Base-by-base conservation (phyloP, 2,329 filamentous ascomycete species). In the Orbilia blumenaviensis region DNA sequence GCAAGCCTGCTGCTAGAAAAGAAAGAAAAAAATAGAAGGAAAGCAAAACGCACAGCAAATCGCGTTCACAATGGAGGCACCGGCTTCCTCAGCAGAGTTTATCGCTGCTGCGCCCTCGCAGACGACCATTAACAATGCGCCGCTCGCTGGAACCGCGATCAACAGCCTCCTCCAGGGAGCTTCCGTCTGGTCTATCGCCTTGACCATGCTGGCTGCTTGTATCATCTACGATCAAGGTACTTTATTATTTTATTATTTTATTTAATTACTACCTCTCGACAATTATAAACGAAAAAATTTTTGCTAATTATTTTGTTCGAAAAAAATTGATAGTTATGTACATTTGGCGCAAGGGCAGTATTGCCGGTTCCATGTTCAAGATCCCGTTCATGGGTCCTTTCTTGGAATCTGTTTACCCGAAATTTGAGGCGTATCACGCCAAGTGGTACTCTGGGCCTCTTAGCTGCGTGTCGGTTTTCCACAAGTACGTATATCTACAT, bases 381-480 rank as follows among this genome's bases (percentile, higher is more conserved):
- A 86, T 90, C 72, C 92, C 92, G 44, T 94, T 95, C 81, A 93
- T 98, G 83, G 95, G 95, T n/a, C 94, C 95, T 3, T 98, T 99
- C 84, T 87, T 98, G 69, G 86, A 97, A 82, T 97, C 93, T 27
- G 86, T 98, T 80, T 90, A 96, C 83, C 95, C 95, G 71, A 92
- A 94, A 81, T 98, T 97, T 83, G 89, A 91, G 77, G 89, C 94
- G 81, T 99, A 99, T 85, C 88, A 94, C 83, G 90, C 87, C 77
- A 97, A 98, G 87, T 99, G 95, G 95, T 84, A 87, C 80, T 96
- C 93, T 81, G 95, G 92, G 52, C 90, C 92, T 54, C 86, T 99
- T 80, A 97, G 94, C 86, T 99, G 95, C 82, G 95, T 99, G 77
- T 97, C 94, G 1, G 93, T 99, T 81, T 99, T 99, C 86, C 95